phyloP scores from a whole-genome alignment of 1,139 yeast species.

The Saccharomyces hybrid region DNA sequence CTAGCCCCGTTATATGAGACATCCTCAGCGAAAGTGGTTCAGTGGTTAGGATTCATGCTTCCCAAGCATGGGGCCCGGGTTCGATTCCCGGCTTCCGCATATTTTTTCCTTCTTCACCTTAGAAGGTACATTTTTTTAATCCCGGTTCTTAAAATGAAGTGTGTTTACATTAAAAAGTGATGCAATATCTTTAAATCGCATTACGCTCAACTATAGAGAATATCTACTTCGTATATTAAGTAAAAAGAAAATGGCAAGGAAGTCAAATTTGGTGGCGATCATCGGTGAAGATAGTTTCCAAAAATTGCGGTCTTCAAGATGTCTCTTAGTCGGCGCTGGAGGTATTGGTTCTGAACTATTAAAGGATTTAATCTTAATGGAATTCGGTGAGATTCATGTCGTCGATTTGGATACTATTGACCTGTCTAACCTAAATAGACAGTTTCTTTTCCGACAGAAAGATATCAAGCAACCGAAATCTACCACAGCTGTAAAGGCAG shows the following conservation, averaged over 20 bases:
- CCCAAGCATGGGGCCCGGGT: slow-evolving; percentile 11
- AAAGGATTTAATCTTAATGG: slow-evolving; percentile 75
- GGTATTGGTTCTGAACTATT: slow-evolving; percentile 98
- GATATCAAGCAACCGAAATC: slow-evolving; percentile 87
- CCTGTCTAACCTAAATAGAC: slow-evolving; percentile 83
- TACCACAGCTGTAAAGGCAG: slow-evolving; percentile 74
- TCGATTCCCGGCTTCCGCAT: slow-evolving; percentile 12
- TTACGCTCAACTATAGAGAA: too few species aligned
- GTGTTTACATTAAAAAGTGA: too few species aligned
- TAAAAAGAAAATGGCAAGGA: slow-evolving; percentile 12
- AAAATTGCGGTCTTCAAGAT: slow-evolving; percentile 42
- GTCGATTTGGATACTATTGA: slow-evolving; percentile 95
- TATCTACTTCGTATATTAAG: too few species aligned
- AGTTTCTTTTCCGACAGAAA: slow-evolving; percentile 76
- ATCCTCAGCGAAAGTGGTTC: too few species aligned
- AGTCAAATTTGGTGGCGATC: slow-evolving; percentile 15
- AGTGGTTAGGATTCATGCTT: slow-evolving; percentile 9
- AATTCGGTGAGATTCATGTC: slow-evolving; percentile 83
- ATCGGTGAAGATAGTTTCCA: slow-evolving; percentile 23
- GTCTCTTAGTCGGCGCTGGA: slow-evolving; percentile 93
- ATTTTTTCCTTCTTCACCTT: too few species aligned
- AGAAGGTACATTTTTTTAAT: too few species aligned
- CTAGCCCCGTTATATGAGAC: too few species aligned
- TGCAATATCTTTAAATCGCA: too few species aligned
- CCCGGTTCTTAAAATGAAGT: too few species aligned